These are phyloP conservation scores for Carex arenaria DNA, from an alignment of 202 grass and related monocot genomes.

Conservation along the genomic window DNA sequence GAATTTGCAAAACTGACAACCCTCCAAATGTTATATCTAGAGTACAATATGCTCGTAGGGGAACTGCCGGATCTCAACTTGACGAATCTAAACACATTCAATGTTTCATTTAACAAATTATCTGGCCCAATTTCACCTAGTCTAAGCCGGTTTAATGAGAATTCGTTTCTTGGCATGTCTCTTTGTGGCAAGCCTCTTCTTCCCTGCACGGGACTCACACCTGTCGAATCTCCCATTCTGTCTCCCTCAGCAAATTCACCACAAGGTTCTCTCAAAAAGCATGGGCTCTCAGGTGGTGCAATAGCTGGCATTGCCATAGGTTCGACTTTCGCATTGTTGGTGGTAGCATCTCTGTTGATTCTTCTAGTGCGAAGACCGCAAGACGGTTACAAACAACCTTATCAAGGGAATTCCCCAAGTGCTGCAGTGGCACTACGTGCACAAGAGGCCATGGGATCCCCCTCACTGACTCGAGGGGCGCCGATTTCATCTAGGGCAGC, in stretches of 20 bases:
- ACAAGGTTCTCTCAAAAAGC: not conserved
- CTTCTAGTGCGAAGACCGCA: slow-evolving; percentile 6
- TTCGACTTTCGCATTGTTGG: slow-evolving; percentile 22
- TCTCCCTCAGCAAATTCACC: not conserved
- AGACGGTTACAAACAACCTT: not conserved
- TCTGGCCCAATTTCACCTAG: slow-evolving; percentile 37
- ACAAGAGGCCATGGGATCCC: slow-evolving; percentile 53
- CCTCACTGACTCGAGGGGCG: slow-evolving; percentile 11
- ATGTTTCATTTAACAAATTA: slow-evolving; percentile 79
- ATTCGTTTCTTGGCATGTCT: slow-evolving; percentile 55
- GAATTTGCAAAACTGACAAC: slow-evolving; percentile 32
- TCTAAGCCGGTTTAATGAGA: slow-evolving; percentile 32
- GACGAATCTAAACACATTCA: slow-evolving; percentile 30
- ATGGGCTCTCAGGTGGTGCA: slow-evolving; percentile 41
- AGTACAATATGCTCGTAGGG: slow-evolving; percentile 52
- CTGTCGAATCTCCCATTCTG: not conserved
- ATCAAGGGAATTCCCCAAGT: slow-evolving; percentile 23
- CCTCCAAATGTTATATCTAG: slow-evolving; percentile 39
- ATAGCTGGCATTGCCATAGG: slow-evolving; percentile 63
- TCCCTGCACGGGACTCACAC: slow-evolving; percentile 14
- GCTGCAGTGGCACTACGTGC: slow-evolving; percentile 53
- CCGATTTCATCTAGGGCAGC: not conserved
- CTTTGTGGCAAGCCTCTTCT: slow-evolving; percentile 63
- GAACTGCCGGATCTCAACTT: slow-evolving; percentile 48
- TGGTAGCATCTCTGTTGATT: slow-evolving; percentile 31